Evolutionary conservation across 2,329 filamentous ascomycete genomes (phyloP), one percentile per base, ranked within the genome.

Genomic region (Aureobasidium uvarum): DNA sequence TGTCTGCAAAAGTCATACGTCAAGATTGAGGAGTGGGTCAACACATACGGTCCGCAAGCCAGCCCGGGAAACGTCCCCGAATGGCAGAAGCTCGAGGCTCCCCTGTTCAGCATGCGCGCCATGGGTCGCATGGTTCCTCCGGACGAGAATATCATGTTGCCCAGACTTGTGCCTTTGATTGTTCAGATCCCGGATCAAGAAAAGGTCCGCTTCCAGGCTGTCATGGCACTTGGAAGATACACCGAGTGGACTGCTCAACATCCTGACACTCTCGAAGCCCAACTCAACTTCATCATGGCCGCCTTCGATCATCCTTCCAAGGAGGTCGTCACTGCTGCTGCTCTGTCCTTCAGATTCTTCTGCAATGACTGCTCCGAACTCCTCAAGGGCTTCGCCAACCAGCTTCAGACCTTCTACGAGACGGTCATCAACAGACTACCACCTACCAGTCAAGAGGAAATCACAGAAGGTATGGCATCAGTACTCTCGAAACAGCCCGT

Each of bases 201-300:
- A 78, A 99, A 98, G 80, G 85, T 99, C n/a, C 91, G 93, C 8
- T 99, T 99, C 78, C 94, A 96, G 68, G 94, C 94, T 6, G 96
- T 98, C 73, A 97, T 99, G 92, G 93, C 96, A 3, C 85, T 99
- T 25, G 95, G 92, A 43, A 86, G 95, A 68, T 99, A 99, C 75
- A 99, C 96, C 0, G 94, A 98, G 77, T 99, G 95, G 95, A 99
- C 96, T 0, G 87, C 95, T 5, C 88, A 92, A 55, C 95, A 99
- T 73, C 91, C 94, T 0, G 92, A 97, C 66, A 96, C 94, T 52
- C 83, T 99, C 10, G 90, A 96, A 76, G 85, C 91, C 10, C 95
- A 99, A 77, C 90, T 99, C 74, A 92, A 92, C 72, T 99, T 96
- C 78, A 96, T 99, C 72, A 93, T 96, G 70, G 90, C 89, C 5